A percentile compares a stretch with the other conserved stretches of the same genome.
Evolutionary conservation across 2,329 filamentous ascomycete genomes (phyloP).

Genomic region (Acarospora socialis): DNA sequence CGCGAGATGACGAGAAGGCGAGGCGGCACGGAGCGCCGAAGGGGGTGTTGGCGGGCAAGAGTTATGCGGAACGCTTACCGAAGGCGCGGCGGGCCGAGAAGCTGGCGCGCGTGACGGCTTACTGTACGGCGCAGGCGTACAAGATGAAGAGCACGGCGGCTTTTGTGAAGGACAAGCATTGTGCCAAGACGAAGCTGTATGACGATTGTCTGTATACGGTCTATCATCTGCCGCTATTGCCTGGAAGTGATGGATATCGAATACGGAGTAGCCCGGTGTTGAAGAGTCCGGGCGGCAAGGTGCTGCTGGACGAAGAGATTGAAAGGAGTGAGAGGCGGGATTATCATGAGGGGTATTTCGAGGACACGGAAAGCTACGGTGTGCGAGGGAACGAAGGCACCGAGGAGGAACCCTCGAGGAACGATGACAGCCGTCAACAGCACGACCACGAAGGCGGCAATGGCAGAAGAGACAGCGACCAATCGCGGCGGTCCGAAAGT

Average conservation of each 20-base stretch:
- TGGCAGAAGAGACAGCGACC: constrained; percentile 12
- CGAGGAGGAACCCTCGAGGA: constrained; percentile 14
- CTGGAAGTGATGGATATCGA: constrained; percentile 73
- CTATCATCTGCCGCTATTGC: constrained; percentile 79
- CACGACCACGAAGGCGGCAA: constrained; percentile 15
- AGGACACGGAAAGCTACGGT: constrained; percentile 42
- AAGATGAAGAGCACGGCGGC: constrained; percentile 78
- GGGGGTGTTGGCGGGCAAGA: constrained; percentile 56
- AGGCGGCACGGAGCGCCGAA: constrained; percentile 44
- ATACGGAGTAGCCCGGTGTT: constrained; percentile 80
- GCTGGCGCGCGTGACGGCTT: constrained; percentile 79
- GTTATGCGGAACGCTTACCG: constrained; percentile 82
- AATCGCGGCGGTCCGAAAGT: constrained; percentile 25
- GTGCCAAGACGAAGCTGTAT: constrained; percentile 87
- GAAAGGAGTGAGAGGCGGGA: constrained; percentile 81
- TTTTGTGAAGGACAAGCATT: constrained; percentile 76
- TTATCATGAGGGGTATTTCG: constrained; percentile 83
- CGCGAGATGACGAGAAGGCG: constrained; percentile 44
- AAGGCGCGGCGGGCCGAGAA: constrained; percentile 80
- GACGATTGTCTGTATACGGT: constrained; percentile 95
- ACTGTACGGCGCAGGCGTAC: constrained; percentile 89
- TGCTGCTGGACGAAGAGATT: constrained; percentile 85
- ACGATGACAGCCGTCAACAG: constrained; percentile 17
- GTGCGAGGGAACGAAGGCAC: constrained; percentile 24
- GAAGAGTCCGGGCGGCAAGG: constrained; percentile 86